phyloP scores from a whole-genome alignment of 495 filamentous ascomycete species.

The Aspergillus nanangensis region DNA sequence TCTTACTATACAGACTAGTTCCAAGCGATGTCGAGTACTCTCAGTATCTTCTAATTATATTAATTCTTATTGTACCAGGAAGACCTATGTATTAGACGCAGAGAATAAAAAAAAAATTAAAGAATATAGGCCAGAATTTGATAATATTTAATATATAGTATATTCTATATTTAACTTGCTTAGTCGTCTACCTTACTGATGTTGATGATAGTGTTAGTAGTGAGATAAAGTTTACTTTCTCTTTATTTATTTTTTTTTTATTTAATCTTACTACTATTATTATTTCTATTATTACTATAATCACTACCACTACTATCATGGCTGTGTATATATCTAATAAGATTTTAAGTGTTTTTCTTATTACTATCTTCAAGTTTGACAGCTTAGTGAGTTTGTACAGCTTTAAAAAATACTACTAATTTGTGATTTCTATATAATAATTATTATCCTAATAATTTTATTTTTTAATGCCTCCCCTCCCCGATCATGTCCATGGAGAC shows the following conservation, averaged over 20 bases:
- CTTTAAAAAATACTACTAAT: not conserved
- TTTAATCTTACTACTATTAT: not conserved
- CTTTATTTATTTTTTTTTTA: not conserved
- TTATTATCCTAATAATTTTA: too few species aligned
- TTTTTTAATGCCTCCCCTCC: too few species aligned
- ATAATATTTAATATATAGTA: not conserved
- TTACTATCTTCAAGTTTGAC: not conserved
- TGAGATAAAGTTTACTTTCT: not conserved
- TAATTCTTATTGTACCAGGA: not conserved
- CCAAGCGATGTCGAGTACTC: not conserved
- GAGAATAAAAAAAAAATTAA: not conserved
- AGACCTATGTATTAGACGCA: not conserved
- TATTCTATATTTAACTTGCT: not conserved
- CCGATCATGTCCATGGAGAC: too few species aligned
- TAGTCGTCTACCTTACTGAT: not conserved
- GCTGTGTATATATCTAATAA: constrained; percentile 1
- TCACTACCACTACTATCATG: not conserved
- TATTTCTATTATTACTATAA: not conserved
- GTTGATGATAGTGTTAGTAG: not conserved
- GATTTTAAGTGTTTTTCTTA: not conserved
- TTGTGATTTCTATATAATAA: too few species aligned
- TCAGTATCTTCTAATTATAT: not conserved
- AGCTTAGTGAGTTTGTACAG: not conserved
- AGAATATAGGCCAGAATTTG: not conserved
- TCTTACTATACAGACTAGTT: not conserved